phyloP scores from a whole-genome alignment of 139 green algal species.

The Coccomyxa sp. region DNA sequence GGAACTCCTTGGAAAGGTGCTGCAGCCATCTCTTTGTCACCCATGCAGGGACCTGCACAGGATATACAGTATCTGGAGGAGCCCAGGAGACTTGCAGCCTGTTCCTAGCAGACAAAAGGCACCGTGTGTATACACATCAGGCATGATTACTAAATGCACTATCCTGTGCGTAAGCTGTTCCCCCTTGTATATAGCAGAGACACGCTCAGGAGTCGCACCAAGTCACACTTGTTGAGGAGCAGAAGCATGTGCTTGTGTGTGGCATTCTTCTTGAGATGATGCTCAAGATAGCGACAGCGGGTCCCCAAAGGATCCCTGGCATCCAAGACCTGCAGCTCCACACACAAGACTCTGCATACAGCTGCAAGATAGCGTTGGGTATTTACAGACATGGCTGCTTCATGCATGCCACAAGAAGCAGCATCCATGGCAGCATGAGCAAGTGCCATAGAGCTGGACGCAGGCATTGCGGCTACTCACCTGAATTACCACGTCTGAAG shows the following conservation, averaged over 20 bases:
- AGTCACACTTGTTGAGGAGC: constrained; percentile 97
- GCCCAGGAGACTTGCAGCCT: not conserved
- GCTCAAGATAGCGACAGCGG: constrained; percentile 89
- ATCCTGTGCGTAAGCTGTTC: no score
- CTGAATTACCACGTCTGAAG: constrained; percentile 95
- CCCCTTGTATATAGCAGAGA: not conserved
- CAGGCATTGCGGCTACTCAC: constrained; percentile 30
- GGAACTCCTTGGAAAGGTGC: constrained; percentile 85
- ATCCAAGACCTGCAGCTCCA: constrained; percentile 41
- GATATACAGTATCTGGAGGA: not conserved
- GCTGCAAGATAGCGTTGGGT: no score
- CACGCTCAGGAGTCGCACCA: constrained; percentile 46
- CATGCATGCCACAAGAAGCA: no score
- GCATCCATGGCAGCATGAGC: no score
- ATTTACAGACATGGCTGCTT: no score
- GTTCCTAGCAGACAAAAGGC: not conserved
- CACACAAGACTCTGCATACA: no score
- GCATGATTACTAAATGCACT: no score
- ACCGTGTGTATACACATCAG: not conserved
- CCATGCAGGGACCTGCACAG: constrained; percentile 87
- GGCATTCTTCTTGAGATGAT: constrained; percentile 87
- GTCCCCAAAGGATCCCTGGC: constrained; percentile 94
- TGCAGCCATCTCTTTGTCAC: constrained; percentile 97
- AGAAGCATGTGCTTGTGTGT: constrained; percentile 97
- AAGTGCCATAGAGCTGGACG: no score